A percentile compares a stretch with the other conserved stretches of the same genome.
These are phyloP conservation scores for Delonix regia DNA, from an alignment of 306 rosid genomes.

Conservation along the genomic window DNA sequence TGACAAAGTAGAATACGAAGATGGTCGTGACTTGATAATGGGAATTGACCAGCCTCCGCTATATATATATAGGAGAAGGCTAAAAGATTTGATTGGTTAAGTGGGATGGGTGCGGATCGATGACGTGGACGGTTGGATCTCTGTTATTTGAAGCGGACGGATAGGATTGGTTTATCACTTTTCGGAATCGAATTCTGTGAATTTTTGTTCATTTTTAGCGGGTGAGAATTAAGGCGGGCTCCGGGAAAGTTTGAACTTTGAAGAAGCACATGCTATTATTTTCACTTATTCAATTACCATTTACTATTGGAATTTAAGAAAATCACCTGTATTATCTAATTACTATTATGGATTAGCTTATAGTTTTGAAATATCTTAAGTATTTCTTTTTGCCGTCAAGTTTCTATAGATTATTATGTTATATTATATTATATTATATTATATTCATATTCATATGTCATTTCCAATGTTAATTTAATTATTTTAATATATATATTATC, in stretches of 20 bases:
- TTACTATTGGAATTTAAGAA: no score
- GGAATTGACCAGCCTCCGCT: background rate
- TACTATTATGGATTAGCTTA: no score
- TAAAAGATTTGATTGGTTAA: constrained; percentile 30
- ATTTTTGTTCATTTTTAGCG: constrained; percentile 22
- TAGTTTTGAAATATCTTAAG: no score
- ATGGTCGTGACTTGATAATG: background rate
- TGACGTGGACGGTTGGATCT: constrained; percentile 36
- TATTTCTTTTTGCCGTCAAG: no score
- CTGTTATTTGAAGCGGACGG: constrained; percentile 16
- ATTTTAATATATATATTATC: no score
- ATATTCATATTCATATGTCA: no score
- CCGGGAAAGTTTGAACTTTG: background rate
- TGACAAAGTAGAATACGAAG: background rate
- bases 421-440: no score
- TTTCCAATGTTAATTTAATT: no score
- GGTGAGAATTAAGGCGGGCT: constrained; percentile 5
- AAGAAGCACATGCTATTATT: background rate
- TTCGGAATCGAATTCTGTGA: background rate
- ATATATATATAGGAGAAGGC: background rate
- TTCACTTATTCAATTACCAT: background rate
- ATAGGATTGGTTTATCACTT: background rate
- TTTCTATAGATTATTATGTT: no score
- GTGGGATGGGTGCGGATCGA: constrained; percentile 24
- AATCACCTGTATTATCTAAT: no score